Conservation (phyloP, 805 yeast genomes). For the Kuraishia floccosa region DNA sequence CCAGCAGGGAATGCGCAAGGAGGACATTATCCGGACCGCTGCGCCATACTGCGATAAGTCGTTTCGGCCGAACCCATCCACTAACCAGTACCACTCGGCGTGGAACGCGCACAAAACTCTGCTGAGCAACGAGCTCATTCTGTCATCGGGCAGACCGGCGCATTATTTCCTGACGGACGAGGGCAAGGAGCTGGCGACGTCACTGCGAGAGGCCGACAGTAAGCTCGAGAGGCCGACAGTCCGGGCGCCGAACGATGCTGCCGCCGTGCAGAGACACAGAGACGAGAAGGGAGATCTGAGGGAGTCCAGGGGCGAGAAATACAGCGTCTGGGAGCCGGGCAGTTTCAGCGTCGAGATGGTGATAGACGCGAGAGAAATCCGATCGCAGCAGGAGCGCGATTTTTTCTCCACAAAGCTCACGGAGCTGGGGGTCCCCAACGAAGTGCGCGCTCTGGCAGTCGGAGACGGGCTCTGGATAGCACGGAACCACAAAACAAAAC, state of each 20-base stretch:
- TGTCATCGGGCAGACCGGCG: constrained; percentile 43
- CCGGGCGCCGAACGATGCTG: not conserved
- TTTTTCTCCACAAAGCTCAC: constrained; percentile 50
- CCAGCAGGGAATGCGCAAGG: constrained; percentile 50
- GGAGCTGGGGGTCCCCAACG: constrained; percentile 35
- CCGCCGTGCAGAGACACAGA: not conserved
- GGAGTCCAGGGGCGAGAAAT: constrained; percentile 12
- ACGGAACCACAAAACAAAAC: constrained; percentile 39
- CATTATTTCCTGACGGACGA: constrained; percentile 55
- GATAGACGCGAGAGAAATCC: constrained; percentile 75
- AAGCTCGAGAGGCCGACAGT: not conserved
- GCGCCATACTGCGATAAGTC: constrained; percentile 44
- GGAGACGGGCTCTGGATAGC: constrained; percentile 95
- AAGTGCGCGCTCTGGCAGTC: constrained; percentile 49
- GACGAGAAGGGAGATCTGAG: no score
- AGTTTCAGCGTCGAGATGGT: constrained; percentile 49
- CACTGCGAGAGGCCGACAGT: constrained; percentile 34
- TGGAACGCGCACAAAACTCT: constrained; percentile 65
- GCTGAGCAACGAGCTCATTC: constrained; percentile 47
- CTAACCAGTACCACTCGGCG: constrained; percentile 58
- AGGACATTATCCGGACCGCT: constrained; percentile 44
- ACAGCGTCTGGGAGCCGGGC: constrained; percentile 51
- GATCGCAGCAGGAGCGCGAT: constrained; percentile 56
- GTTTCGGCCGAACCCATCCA: constrained; percentile 46
- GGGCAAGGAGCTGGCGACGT: constrained; percentile 54